Conservation (phyloP, 192 early-diverging fungal species). For the Coemansia sp. region DNA sequence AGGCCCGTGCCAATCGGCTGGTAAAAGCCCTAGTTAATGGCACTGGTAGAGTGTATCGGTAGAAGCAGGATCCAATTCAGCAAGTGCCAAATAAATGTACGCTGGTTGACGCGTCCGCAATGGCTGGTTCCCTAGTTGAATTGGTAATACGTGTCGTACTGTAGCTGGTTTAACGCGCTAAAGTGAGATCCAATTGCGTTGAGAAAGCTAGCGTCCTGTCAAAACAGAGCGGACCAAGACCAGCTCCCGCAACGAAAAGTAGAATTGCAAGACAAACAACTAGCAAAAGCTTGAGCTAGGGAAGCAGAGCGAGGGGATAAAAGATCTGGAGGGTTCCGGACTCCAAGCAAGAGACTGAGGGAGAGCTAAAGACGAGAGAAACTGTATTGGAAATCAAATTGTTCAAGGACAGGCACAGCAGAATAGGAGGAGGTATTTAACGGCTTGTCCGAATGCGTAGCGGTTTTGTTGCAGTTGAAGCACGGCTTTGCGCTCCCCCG, state of each 20-base stretch:
- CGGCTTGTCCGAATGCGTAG: slow-evolving; percentile 43
- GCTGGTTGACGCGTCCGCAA: background rate
- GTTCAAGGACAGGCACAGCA: slow-evolving; percentile 39
- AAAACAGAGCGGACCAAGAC: background rate
- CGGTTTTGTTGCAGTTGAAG: slow-evolving; percentile 28
- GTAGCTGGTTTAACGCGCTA: background rate
- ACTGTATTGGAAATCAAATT: slow-evolving; percentile 53
- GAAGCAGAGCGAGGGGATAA: background rate
- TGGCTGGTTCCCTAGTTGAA: background rate
- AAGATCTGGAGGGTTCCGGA: background rate
- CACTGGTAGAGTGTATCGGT: background rate
- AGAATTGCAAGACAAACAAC: slow-evolving; percentile 1
- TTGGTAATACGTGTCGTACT: no score
- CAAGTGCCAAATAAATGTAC: background rate
- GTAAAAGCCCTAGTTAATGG: background rate
- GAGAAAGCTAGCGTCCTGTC: background rate
- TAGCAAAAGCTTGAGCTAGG: background rate
- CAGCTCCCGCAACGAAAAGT: background rate
- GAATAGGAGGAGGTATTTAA: slow-evolving; percentile 54
- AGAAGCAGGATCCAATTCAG: background rate
- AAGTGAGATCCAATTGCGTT: background rate
- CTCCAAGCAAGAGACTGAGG: slow-evolving; percentile 9
- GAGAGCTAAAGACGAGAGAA: background rate
- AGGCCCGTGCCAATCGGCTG: background rate
- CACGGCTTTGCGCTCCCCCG: slow-evolving; percentile 22